Evolutionary conservation across 495 filamentous ascomycete genomes (phyloP).

Genomic region (Penicillium ochrochloron): DNA sequence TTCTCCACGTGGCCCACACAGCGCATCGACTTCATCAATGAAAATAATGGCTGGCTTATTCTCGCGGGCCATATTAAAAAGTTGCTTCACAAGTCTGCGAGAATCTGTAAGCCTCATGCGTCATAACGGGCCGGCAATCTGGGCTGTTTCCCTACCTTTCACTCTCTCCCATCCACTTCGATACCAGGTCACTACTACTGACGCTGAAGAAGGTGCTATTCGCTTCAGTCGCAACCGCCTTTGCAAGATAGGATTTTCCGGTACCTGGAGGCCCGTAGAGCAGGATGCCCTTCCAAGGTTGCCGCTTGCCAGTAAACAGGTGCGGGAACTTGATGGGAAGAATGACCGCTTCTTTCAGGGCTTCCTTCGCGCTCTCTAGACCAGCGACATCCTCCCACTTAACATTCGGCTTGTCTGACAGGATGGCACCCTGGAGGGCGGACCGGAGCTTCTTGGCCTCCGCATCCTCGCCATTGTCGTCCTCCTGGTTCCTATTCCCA

Average conservation of each 20-base stretch:
- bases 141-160: conserved; percentile 69
- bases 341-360: conserved; percentile 95
- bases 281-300: conserved; percentile 98
- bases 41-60: conserved; percentile 99
- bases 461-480: conserved; percentile 75
- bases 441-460: conserved; percentile 93
- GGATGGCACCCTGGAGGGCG: conserved; percentile 87
- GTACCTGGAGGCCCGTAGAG: conserved; percentile 96
- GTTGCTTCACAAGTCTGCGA: conserved; percentile 86
- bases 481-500: conserved; percentile 55
- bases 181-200: conserved; percentile 93
- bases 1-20: conserved; percentile 95
- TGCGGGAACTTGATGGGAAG: conserved; percentile 98
- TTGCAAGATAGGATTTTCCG: conserved; percentile 95
- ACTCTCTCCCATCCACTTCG: conserved; percentile 99
- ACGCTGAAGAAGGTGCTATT: conserved; percentile 99
- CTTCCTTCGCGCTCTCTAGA: conserved; percentile 92
- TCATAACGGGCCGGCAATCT: neutral
- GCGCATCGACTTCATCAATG: conserved; percentile 97
- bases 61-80: conserved; percentile 97
- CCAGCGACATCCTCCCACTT: conserved; percentile 99
- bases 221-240: conserved; percentile 96
- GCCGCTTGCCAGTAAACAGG: conserved; percentile 92
- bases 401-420: conserved; percentile 93
- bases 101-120: conserved; percentile 23